Percentiles rank a stretch among this genome's conserved stretches.
phyloP scores from a whole-genome alignment of 2,329 filamentous ascomycete species.

The Pseudogymnoascus sp. region DNA sequence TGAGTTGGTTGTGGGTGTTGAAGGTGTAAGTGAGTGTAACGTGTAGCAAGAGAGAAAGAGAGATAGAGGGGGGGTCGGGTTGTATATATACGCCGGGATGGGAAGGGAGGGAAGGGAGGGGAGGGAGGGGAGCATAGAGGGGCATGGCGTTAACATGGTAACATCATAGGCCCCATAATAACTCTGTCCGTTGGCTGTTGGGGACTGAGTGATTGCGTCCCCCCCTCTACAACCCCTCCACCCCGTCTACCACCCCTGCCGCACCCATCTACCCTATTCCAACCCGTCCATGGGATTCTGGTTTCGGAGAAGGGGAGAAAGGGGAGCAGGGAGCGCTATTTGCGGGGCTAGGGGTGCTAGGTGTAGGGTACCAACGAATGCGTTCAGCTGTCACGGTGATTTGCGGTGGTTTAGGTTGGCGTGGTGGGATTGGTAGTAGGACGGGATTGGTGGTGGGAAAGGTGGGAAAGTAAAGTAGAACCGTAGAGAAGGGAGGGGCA shows the following conservation, averaged over 20 bases:
- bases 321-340: not conserved
- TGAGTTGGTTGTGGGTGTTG: not conserved
- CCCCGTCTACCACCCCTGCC: not conserved
- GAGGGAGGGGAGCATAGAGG: not conserved
- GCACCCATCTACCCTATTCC: not conserved
- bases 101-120: not conserved
- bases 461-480: not conserved
- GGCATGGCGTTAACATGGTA: not conserved
- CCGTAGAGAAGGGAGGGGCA: no score
- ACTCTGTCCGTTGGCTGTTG: not conserved
- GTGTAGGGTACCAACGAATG: not conserved
- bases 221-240: not conserved
- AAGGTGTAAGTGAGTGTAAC: not conserved
- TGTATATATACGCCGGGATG: not conserved
- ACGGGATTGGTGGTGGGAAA: no score
- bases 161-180: not conserved
- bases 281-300: not conserved
- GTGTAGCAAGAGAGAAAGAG: not conserved
- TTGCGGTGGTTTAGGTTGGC: no score
- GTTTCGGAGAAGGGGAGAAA: not conserved
- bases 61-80: not conserved
- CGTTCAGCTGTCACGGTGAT: not conserved
- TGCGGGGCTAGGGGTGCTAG: not conserved
- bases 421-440: not conserved
- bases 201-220: not conserved